A percentile compares a stretch with the other conserved stretches of the same genome.
These are phyloP conservation scores for Lathyrus oleraceus DNA, from an alignment of 306 rosid genomes.

Conservation along the genomic window DNA sequence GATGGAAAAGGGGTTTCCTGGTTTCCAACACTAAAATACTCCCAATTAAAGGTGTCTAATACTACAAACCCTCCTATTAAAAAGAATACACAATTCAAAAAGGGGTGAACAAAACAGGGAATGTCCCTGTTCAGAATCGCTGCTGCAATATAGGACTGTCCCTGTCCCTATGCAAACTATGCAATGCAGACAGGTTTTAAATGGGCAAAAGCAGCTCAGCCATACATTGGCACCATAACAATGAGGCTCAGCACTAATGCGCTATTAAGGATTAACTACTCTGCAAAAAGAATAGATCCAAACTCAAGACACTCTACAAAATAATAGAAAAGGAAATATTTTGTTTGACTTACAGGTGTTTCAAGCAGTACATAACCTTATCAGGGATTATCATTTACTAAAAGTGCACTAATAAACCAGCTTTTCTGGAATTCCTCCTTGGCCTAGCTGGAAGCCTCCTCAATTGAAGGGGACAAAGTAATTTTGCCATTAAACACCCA, in stretches of 20 bases:
- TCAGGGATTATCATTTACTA: background rate
- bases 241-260: background rate
- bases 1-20: background rate
- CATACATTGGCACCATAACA: background rate
- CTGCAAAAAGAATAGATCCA: background rate
- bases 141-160: background rate
- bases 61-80: background rate
- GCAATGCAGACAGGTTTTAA: background rate
- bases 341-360: background rate
- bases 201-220: background rate
- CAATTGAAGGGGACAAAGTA: background rate
- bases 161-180: no score
- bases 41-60: background rate
- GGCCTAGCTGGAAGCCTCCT: background rate
- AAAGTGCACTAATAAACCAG: conserved; percentile 8
- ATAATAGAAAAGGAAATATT: background rate
- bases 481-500: background rate
- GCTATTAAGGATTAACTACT: background rate
- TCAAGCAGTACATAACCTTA: background rate
- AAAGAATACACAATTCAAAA: background rate
- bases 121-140: background rate
- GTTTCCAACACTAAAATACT: background rate
- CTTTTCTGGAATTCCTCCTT: background rate
- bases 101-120: background rate
- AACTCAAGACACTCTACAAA: background rate